Percentiles rank a stretch among this genome's conserved stretches.
Conservation (phyloP, 2,329 filamentous ascomycete genomes). For the Trichoderma hamatum region DNA sequence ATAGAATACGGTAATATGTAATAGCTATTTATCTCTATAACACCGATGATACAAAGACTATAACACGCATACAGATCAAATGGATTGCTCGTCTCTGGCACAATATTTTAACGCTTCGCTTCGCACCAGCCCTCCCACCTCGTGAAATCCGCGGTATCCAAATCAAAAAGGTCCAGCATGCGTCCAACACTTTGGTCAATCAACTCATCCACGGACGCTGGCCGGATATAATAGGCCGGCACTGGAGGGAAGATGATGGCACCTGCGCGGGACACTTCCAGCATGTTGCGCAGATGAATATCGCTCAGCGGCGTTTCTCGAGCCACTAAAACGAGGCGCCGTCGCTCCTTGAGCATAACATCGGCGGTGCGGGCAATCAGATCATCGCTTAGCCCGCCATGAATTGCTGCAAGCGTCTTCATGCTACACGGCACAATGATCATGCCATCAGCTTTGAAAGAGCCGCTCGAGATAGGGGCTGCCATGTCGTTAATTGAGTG, state of each 20-base stretch:
- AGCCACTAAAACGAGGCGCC: slow-evolving; percentile 45
- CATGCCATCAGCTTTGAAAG: slow-evolving; percentile 44
- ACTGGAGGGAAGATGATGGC: slow-evolving; percentile 51
- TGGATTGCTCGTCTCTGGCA: too few species aligned
- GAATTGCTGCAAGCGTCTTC: slow-evolving; percentile 51
- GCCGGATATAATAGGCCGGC: slow-evolving; percentile 48
- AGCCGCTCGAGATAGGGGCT: slow-evolving; percentile 31
- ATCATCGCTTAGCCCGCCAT: slow-evolving; percentile 49
- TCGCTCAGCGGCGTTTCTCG: slow-evolving; percentile 52
- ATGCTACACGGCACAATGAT: slow-evolving; percentile 53
- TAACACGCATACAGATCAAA: too few species aligned
- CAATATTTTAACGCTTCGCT: too few species aligned
- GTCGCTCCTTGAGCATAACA: slow-evolving; percentile 51
- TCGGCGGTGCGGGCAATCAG: slow-evolving; percentile 51
- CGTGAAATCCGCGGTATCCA: slow-evolving; percentile 47
- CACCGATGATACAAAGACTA: too few species aligned
- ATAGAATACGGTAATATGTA: too few species aligned
- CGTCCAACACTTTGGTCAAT: slow-evolving; percentile 51
- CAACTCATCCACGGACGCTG: slow-evolving; percentile 46
- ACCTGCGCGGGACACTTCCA: slow-evolving; percentile 42
- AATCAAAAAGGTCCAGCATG: slow-evolving; percentile 49
- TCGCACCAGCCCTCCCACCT: too few species aligned
- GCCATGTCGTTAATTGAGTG: slow-evolving; percentile 30
- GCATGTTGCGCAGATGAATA: slow-evolving; percentile 53
- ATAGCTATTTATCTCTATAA: too few species aligned